phyloP scores from a whole-genome alignment of 371 early-diverging fungal species.

The Aphelidium insulamus region DNA sequence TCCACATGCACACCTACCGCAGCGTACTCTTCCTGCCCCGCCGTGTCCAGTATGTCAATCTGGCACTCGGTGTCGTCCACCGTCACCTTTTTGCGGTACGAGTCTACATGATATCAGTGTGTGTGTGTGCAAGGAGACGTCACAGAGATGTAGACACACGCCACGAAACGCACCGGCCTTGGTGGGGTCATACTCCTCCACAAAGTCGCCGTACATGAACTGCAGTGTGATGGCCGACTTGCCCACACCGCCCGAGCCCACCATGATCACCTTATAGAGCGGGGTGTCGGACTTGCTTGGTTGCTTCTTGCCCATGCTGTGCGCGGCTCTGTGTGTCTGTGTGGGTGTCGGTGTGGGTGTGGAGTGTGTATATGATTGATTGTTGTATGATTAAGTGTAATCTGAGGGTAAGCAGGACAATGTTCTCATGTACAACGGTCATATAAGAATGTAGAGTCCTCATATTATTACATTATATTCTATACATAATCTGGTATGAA shows the following conservation, averaged over 20 bases:
- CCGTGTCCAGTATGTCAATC: slow-evolving; percentile 81
- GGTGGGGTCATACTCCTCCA: slow-evolving; percentile 89
- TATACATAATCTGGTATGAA: too few relatives aligned
- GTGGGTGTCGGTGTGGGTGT: too few relatives aligned
- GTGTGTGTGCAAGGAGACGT: not conserved
- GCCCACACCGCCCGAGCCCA: slow-evolving; percentile 80
- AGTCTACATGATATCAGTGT: not conserved
- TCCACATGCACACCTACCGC: slow-evolving; percentile 19
- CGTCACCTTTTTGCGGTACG: slow-evolving; percentile 42
- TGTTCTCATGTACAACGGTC: too few relatives aligned
- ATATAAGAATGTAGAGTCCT: too few relatives aligned
- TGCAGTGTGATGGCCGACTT: slow-evolving; percentile 79
- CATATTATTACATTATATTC: too few relatives aligned
- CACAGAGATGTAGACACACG: not conserved
- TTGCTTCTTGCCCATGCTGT: too few relatives aligned
- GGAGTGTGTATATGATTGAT: too few relatives aligned
- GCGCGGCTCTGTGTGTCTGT: too few relatives aligned
- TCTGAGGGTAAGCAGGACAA: too few relatives aligned
- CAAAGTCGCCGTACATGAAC: slow-evolving; percentile 83
- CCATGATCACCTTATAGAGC: slow-evolving; percentile 75
- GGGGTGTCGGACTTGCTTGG: slow-evolving; percentile 14
- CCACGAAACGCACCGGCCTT: slow-evolving; percentile 32
- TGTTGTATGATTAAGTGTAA: too few relatives aligned
- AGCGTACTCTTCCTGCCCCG: slow-evolving; percentile 76
- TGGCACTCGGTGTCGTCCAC: slow-evolving; percentile 49